phyloP scores from a whole-genome alignment of 768 basidiomycete species.

The Fomitopsis pulvina region DNA sequence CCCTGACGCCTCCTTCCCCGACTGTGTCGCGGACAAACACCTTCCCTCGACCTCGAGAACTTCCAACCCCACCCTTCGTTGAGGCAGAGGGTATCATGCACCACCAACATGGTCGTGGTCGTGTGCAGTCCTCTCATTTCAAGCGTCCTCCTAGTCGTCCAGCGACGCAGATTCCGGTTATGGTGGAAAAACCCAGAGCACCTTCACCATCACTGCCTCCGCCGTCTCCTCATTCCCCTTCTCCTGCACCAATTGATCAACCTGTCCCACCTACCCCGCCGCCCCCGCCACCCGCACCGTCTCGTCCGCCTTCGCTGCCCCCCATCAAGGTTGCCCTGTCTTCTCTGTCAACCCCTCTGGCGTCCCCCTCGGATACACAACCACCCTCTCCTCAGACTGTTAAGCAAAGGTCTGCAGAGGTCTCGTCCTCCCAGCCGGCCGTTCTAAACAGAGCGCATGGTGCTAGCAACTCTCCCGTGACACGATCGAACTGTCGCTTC shows the following conservation, averaged over 20 bases:
- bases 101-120: slow-evolving; percentile 22
- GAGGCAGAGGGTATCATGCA: slow-evolving; percentile 21
- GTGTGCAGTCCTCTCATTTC: background rate
- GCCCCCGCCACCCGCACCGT: background rate
- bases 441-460: background rate
- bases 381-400: background rate
- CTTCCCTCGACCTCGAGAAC: background rate
- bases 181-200: background rate
- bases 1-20: slow-evolving; percentile 18
- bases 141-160: background rate
- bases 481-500: slow-evolving; percentile 65
- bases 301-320: slow-evolving; percentile 4
- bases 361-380: background rate
- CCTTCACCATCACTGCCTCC: background rate
- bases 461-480: slow-evolving; percentile 40
- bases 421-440: slow-evolving; percentile 7
- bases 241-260: background rate
- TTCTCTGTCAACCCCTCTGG: no score
- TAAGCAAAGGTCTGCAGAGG: background rate
- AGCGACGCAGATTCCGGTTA: slow-evolving; percentile 4
- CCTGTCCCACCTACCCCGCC: slow-evolving; percentile 3
- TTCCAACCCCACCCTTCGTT: slow-evolving; percentile 17
- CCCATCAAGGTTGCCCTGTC: no score
- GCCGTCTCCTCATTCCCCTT: background rate
- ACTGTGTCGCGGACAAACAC: slow-evolving; percentile 8